Percentiles rank a stretch among this genome's conserved stretches.
These are phyloP conservation scores for Crithidia expoeki DNA, from an alignment of 208 protist genomes.

Conservation along the genomic window DNA sequence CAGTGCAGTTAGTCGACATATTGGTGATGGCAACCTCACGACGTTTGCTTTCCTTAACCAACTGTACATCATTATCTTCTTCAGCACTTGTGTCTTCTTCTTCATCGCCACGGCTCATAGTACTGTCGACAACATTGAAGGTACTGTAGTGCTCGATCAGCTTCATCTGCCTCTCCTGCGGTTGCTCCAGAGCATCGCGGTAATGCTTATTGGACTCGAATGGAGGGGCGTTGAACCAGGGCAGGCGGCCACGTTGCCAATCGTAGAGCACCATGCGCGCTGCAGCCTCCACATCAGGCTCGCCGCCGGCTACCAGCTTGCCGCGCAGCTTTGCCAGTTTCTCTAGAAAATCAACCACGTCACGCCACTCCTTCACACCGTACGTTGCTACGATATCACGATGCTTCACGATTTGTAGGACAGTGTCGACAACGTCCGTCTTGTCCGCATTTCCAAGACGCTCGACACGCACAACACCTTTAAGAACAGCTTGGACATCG, in stretches of 20 bases:
- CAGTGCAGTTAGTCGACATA: no score
- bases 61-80: slow-evolving; percentile 3
- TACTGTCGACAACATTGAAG: slow-evolving; percentile 86
- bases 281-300: slow-evolving; percentile 94
- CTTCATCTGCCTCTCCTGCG: slow-evolving; percentile 85
- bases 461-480: slow-evolving; percentile 97
- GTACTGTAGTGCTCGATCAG: slow-evolving; percentile 85
- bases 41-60: not conserved
- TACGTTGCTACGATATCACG: slow-evolving; percentile 98
- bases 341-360: slow-evolving; percentile 97
- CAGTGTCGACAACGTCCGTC: slow-evolving; percentile 92
- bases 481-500: slow-evolving; percentile 98
- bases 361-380: slow-evolving; percentile 92
- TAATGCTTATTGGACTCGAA: slow-evolving; percentile 90
- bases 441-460: slow-evolving; percentile 92
- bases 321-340: slow-evolving; percentile 94
- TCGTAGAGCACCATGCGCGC: slow-evolving; percentile 98
- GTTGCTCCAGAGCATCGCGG: slow-evolving; percentile 68
- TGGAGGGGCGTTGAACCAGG: slow-evolving; percentile 96
- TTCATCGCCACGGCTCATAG: slow-evolving; percentile 52
- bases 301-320: slow-evolving; percentile 95
- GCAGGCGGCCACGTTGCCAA: slow-evolving; percentile 96
- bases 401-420: slow-evolving; percentile 96
- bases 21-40: not conserved
- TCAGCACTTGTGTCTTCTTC: slow-evolving; percentile 5